phyloP scores from a whole-genome alignment of 495 filamentous ascomycete genomes.

The Astrothelium subdiscretum region DNA sequence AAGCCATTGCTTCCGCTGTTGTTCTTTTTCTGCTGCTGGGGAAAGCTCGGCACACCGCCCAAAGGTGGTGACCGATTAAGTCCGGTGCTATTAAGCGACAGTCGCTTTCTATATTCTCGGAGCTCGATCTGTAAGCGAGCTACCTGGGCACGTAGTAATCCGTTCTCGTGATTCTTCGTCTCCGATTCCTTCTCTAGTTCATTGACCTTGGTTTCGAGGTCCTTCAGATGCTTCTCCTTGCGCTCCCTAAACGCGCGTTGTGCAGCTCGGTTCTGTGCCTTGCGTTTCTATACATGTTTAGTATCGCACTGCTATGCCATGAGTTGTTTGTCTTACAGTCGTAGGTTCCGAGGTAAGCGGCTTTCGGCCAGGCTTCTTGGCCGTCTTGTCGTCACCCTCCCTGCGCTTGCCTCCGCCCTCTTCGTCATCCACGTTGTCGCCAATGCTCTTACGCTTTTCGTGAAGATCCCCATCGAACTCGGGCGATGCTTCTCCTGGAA shows the following conservation, averaged over 20 bases:
- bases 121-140: conserved; percentile 78
- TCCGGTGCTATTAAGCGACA: conserved; percentile 47
- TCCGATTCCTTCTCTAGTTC: conserved; percentile 85
- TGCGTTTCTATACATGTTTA: conserved; percentile 74
- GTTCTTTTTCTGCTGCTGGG: not conserved
- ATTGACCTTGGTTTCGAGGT: conserved; percentile 86
- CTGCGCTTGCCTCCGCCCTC: conserved; percentile 60
- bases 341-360: conserved; percentile 91
- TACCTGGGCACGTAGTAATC: conserved; percentile 69
- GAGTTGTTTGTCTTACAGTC: conserved; percentile 53
- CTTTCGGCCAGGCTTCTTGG: conserved; percentile 95
- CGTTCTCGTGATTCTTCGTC: conserved; percentile 74
- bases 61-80: conserved; percentile 35
- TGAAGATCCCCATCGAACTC: conserved; percentile 53
- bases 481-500: conserved; percentile 45
- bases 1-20: conserved; percentile 53
- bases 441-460: conserved; percentile 72
- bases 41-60: not conserved
- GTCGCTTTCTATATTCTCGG: conserved; percentile 76
- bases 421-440: conserved; percentile 51
- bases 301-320: conserved; percentile 14
- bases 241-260: conserved; percentile 95
- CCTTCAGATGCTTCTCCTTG: conserved; percentile 94
- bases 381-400: conserved; percentile 62
- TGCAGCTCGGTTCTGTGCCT: conserved; percentile 94